These are phyloP conservation scores for Oryza glumipatula DNA, from an alignment of 176 grass and related monocot genomes.

Conservation along the genomic window DNA sequence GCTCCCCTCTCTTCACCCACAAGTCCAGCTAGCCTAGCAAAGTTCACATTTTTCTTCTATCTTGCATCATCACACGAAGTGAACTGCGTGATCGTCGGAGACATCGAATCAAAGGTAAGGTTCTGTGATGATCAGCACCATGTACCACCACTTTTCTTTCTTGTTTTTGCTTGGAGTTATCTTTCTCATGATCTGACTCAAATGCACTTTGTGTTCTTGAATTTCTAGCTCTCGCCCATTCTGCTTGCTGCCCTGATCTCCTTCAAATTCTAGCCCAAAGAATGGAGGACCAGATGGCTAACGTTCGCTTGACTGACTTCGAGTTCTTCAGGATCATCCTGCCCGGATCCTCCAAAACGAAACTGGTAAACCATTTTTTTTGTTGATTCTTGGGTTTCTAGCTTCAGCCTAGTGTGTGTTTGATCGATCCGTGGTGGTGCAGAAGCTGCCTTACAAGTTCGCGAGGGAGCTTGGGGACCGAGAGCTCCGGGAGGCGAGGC, in stretches of 20 bases:
- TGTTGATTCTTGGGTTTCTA: neutral
- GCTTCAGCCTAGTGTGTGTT: neutral
- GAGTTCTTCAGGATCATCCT: slow-evolving; percentile 51
- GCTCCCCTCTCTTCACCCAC: neutral
- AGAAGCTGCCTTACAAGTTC: slow-evolving; percentile 47
- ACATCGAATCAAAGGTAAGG: neutral
- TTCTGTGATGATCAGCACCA: neutral
- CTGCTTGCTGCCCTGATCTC: neutral
- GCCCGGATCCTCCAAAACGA: neutral
- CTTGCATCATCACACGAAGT: too few species aligned
- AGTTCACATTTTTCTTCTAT: neutral
- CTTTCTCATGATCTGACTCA: neutral
- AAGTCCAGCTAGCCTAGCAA: neutral
- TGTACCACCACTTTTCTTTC: too few species aligned
- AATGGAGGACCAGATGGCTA: slow-evolving; percentile 11
- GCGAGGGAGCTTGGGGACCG: neutral
- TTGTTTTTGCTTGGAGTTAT: neutral
- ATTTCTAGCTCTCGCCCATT: too few species aligned
- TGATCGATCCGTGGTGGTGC: neutral
- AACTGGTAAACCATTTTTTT: slow-evolving; percentile 8
- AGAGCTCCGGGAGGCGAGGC: slow-evolving; percentile 29
- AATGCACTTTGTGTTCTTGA: too few species aligned
- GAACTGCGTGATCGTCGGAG: neutral
- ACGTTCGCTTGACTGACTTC: neutral
- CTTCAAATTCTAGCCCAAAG: neutral